Percentiles rank a stretch among this genome's conserved stretches.
These are phyloP conservation scores for Monilinia polystroma DNA, from an alignment of 2,329 filamentous ascomycete genomes.

Conservation along the genomic window DNA sequence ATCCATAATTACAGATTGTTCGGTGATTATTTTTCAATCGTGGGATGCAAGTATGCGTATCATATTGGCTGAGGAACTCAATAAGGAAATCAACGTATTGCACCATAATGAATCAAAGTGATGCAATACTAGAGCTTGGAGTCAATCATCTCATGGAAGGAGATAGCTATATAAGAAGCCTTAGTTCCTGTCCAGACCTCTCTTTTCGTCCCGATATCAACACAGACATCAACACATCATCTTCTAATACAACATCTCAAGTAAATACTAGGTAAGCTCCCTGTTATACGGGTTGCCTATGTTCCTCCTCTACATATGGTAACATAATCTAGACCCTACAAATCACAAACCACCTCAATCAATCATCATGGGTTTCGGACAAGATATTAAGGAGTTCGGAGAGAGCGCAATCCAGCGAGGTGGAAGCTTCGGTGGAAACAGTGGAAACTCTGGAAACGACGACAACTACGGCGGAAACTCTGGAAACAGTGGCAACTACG, in stretches of 20 bases:
- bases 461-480: constrained; percentile 36
- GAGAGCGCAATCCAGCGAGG: constrained; percentile 37
- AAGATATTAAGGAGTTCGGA: constrained; percentile 39
- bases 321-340: not conserved
- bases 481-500: constrained; percentile 35
- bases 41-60: not conserved
- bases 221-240: not conserved
- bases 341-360: constrained; percentile 18
- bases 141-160: not conserved
- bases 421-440: constrained; percentile 39
- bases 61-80: not conserved
- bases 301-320: not conserved
- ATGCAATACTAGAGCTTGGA: no score
- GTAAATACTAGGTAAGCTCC: not conserved
- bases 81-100: no score
- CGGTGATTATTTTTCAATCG: not conserved
- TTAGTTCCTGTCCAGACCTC: not conserved
- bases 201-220: not conserved
- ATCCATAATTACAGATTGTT: not conserved
- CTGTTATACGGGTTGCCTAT: not conserved
- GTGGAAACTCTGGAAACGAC: constrained; percentile 37
- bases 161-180: not conserved
- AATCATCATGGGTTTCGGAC: constrained; percentile 35
- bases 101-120: no score
- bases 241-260: not conserved